Base-by-base conservation (phyloP, 306 rosid species). In the Sicyos edulis region DNA sequence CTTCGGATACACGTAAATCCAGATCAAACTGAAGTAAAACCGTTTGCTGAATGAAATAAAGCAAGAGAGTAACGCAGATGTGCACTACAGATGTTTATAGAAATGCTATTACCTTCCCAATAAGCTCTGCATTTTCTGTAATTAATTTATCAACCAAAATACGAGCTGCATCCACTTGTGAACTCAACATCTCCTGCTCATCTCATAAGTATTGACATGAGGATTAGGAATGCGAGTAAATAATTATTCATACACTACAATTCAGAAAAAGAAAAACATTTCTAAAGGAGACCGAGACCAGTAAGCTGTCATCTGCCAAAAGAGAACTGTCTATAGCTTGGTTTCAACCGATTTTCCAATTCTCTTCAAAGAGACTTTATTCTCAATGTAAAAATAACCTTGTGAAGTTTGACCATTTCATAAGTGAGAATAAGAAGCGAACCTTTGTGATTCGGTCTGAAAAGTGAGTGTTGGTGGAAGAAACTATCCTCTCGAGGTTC, bases 121-220 rank as follows among this genome's bases (percentile, higher is more conserved):
- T 87, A 75, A 93, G 97, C 65, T 85, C 96, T 0, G 89, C 91
- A 78, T 93, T 93, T 83, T 93, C 98, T 9, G 80, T 44, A 51
- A 81, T 78, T 81, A 93, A 79, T 78, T 81, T 88, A 72, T 88
- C 97, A 73, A 93, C 89, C 69, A 88, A 65, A 47, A 68, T 47
- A 77, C 54, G 70, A 49, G 96, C 89, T 56, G 87, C 87, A 77
- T 88, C 96, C 59, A 85, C 80, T 74, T 92, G 89, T 75, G 91
- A 87, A 54, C 83, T 92, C 80, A 88, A 77, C 73, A 80, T 84
- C 76, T 87, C 81, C 83, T 68, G 56, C 56, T 68, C 56, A 49
- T 68, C 54, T 84, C 91, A 20, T 81, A 77, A 67, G 81, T 74
- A 70, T 32, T 66, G 75, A 74, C 73, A 65, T 57, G 45, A 34